Conservation (phyloP, 2,329 filamentous ascomycete species). For the Cordyceps cateniannulata region DNA sequence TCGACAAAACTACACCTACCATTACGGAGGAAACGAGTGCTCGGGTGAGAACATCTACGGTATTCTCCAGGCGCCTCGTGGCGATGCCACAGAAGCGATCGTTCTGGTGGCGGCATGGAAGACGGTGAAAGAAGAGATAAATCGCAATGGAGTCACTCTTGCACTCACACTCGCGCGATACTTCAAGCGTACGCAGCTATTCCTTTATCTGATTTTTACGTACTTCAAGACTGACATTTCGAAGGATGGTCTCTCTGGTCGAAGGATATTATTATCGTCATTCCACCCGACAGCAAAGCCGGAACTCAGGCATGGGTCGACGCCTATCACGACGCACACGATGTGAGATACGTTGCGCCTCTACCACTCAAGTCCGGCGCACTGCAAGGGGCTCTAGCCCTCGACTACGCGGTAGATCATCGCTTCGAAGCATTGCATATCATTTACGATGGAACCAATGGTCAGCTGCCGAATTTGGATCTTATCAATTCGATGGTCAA, state of each 20-base stretch:
- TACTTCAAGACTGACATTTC: not conserved
- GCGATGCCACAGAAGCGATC: conserved; percentile 94
- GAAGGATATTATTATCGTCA: conserved; percentile 91
- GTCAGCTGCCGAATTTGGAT: conserved; percentile 90
- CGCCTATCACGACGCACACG: conserved; percentile 89
- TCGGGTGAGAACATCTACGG: conserved; percentile 88
- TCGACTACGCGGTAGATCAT: conserved; percentile 83
- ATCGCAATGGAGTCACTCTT: conserved; percentile 80
- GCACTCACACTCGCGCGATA: conserved; percentile 84
- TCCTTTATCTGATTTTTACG: not conserved
- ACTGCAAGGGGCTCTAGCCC: conserved; percentile 84
- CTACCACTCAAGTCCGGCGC: conserved; percentile 88
- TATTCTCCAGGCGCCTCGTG: conserved; percentile 84
- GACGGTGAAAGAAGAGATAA: conserved; percentile 71
- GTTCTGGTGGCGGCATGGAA: conserved; percentile 86
- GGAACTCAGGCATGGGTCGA: conserved; percentile 97
- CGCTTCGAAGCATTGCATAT: conserved; percentile 85
- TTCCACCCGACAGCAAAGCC: conserved; percentile 81
- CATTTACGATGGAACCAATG: conserved; percentile 92
- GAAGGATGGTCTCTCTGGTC: conserved; percentile 93
- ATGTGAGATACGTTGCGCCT: conserved; percentile 61
- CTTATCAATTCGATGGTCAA: conserved; percentile 89
- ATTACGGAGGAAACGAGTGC: conserved; percentile 65
- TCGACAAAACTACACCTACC: conserved; percentile 81
- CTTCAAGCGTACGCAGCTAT: conserved; percentile 63